phyloP scores from a whole-genome alignment of 441 rosid genomes.

The Corymbia calophylla region DNA sequence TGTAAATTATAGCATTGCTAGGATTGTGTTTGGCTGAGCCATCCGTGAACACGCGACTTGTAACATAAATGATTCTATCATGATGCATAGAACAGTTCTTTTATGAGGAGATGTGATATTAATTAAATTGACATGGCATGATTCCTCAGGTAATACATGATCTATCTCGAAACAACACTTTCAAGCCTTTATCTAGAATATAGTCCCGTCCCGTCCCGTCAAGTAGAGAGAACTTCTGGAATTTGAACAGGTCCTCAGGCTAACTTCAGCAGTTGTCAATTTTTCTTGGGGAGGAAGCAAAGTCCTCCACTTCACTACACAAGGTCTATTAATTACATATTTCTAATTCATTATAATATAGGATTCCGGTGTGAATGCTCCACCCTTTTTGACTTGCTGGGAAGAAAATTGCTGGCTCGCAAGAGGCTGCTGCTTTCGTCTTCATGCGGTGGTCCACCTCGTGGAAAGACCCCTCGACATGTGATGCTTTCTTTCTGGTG shows the following conservation, averaged over 20 bases:
- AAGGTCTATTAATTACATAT: background rate
- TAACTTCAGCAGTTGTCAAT: background rate
- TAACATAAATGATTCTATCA: background rate
- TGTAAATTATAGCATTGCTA: background rate
- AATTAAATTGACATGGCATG: background rate
- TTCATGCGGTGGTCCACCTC: background rate
- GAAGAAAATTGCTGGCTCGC: background rate
- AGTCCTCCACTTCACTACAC: background rate
- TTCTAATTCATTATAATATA: background rate
- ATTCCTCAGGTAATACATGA: background rate
- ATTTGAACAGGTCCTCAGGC: background rate
- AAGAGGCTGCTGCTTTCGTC: background rate
- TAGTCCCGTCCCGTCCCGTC: background rate
- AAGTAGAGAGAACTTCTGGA: background rate
- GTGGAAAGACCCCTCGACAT: background rate
- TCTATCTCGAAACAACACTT: background rate
- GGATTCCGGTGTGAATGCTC: background rate
- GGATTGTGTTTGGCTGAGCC: background rate
- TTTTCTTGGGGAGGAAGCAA: background rate
- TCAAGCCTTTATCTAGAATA: background rate
- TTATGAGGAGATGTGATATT: background rate
- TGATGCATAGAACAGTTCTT: rapidly evolving
- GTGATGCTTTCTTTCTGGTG: background rate
- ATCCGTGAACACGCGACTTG: too few relatives aligned
- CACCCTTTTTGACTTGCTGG: background rate